Evolutionary conservation across 139 green algal genomes (phyloP).

Genomic region (Coelastrella sp.): DNA sequence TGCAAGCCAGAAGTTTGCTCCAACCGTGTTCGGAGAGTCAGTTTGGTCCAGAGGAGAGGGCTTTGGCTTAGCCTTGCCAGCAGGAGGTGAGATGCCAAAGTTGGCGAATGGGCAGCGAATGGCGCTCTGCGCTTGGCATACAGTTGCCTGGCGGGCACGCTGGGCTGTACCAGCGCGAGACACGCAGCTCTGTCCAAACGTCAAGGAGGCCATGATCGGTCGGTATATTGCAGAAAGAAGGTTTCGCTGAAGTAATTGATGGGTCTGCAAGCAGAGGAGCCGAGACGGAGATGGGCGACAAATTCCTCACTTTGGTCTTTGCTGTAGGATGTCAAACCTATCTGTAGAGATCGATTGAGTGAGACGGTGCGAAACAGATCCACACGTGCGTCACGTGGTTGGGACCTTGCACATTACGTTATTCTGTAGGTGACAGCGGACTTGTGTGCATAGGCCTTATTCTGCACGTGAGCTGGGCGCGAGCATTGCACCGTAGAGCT

Average conservation of each 20-base stretch:
- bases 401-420: neutral
- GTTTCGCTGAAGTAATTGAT: too few species aligned
- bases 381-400: neutral
- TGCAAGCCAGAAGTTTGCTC: slow-evolving; percentile 43
- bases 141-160: neutral
- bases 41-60: slow-evolving; percentile 33
- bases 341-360: too few species aligned
- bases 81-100: slow-evolving; percentile 17
- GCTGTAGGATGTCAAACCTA: too few species aligned
- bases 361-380: neutral
- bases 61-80: slow-evolving; percentile 30
- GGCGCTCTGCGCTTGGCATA: neutral
- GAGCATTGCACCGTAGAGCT: too few species aligned
- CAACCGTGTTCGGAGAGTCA: slow-evolving; percentile 32
- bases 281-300: too few species aligned
- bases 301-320: too few species aligned
- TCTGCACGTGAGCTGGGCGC: too few species aligned
- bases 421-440: neutral
- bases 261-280: too few species aligned
- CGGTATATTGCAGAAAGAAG: too few species aligned
- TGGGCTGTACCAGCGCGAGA: neutral
- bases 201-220: neutral
- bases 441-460: neutral
- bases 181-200: neutral
- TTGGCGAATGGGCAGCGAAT: slow-evolving; percentile 37